phyloP scores from a whole-genome alignment of 371 early-diverging fungal species.

The Quaeritorhiza haematococci region DNA sequence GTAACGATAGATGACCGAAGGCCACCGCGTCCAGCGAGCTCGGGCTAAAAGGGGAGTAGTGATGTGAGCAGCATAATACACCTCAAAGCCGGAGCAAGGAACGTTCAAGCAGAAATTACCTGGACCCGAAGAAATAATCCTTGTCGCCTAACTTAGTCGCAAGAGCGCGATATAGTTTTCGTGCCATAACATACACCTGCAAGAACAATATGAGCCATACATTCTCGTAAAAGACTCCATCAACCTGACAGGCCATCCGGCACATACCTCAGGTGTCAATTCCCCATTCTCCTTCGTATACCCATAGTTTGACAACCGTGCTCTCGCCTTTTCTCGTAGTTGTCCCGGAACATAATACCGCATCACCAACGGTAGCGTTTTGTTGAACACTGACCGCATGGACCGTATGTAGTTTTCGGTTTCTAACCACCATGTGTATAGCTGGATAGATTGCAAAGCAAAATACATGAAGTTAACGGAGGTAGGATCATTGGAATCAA shows the following conservation, averaged over 20 bases:
- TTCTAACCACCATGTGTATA: constrained; percentile 31
- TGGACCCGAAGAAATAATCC: constrained; percentile 29
- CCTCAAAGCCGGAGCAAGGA: neutral
- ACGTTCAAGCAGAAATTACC: constrained; percentile 9
- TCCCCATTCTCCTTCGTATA: constrained; percentile 12
- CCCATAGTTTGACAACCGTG: constrained; percentile 13
- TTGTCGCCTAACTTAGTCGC: constrained; percentile 31
- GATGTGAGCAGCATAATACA: neutral
- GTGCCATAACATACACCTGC: constrained; percentile 29
- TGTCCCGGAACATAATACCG: constrained; percentile 25
- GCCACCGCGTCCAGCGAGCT: constrained; percentile 37
- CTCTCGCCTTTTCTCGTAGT: constrained; percentile 20
- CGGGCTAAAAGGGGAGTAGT: constrained; percentile 14
- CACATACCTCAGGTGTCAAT: constrained; percentile 10
- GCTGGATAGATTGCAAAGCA: no score
- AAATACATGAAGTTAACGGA: no score
- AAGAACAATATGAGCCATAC: neutral
- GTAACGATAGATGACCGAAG: constrained; percentile 35
- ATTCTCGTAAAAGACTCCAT: no score
- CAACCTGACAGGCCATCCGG: no score
- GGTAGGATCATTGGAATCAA: constrained; percentile 2
- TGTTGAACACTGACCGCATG: constrained; percentile 20
- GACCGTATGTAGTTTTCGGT: constrained; percentile 22
- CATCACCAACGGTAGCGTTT: constrained; percentile 13
- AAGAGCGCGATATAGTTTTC: constrained; percentile 26